Base-by-base conservation (phyloP, 2,329 filamentous ascomycete genomes). In the Cercospora brassicicola region DNA sequence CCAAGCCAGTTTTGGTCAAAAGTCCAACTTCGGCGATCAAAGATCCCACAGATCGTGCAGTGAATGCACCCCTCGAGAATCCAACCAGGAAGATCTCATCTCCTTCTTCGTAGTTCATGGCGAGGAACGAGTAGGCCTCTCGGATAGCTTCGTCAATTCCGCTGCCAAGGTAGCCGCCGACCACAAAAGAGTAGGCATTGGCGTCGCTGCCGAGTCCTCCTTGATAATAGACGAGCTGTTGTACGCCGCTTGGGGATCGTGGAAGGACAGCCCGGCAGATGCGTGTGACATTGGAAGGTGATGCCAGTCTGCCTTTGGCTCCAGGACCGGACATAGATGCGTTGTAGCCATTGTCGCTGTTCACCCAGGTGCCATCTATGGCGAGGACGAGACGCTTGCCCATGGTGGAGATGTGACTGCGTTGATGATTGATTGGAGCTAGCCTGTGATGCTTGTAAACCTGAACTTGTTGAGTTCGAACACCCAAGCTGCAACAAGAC, bases 111-210 rank as follows among this genome's bases (percentile, higher is more conserved):
- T 88, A 89, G 77, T 89, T 89, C 72, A 86, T 83, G 66, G 85
- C 87, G 1, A 89, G 78, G 72, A 88, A 89, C 2, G 83, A 82
- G 73, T 90, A 90, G 0, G 86, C 85, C 73, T 88, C 87, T 10
- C 86, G 83, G 66, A 89, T 84, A 62, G 89, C 77, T 60, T 76
- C 76, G 7, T 72, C 72, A 10, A 80, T 68, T 4, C 78, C 78
- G 7, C 69, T 57, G 3, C 75, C 74, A 10, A 73, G 71, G 9
- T 68, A 72, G 8, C 73, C 74, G 28, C 73, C 72, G n/a, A 73
- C 39, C 3, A 74, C 39, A 26, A 69, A 67, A 28, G 33, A 71
- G 18, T 65, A 69, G 36, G 48, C 65, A 53, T 70, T 71, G 15
- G 63, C 62, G 11, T 70, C 67, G 15, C 66, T 73, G 9, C 74